Conservation (phyloP, 805 yeast genomes). For the Wickerhamiella galacta region DNA sequence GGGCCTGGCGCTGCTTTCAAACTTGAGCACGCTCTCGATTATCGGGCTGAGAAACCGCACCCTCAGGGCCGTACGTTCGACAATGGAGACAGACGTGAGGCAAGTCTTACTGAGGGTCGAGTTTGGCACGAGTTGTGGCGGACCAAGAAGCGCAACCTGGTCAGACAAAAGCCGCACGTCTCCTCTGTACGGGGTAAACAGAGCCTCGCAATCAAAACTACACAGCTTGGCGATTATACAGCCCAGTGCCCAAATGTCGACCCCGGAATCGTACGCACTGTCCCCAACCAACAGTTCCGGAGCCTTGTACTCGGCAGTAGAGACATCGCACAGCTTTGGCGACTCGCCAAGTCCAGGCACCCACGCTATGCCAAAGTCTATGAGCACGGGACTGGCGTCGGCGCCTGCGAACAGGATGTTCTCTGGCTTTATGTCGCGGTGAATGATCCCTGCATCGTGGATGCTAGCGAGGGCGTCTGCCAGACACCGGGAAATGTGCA, state of each 20-base stretch:
- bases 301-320: conserved; percentile 52
- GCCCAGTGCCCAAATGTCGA: conserved; percentile 64
- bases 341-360: conserved; percentile 18
- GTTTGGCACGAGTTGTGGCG: no score
- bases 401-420: conserved; percentile 42
- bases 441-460: conserved; percentile 21
- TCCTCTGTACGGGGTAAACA: conserved; percentile 24
- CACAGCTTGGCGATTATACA: conserved; percentile 40
- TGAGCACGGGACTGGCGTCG: conserved; percentile 22
- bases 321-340: conserved; percentile 31
- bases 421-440: conserved; percentile 45
- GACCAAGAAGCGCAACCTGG: not conserved
- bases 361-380: conserved; percentile 58
- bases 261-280: conserved; percentile 32
- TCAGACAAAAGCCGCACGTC: not conserved
- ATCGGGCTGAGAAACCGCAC: no score
- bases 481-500: conserved; percentile 9
- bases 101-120: no score
- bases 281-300: conserved; percentile 57
- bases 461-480: conserved; percentile 14
- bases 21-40: no score
- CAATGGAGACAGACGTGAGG: no score
- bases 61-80: no score
- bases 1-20: no score
- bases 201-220: conserved; percentile 24